Evolutionary conservation across 148 eudicot genomes (phyloP), one percentile per base, ranked within the genome.

Genomic region (Rhododendron molle): DNA sequence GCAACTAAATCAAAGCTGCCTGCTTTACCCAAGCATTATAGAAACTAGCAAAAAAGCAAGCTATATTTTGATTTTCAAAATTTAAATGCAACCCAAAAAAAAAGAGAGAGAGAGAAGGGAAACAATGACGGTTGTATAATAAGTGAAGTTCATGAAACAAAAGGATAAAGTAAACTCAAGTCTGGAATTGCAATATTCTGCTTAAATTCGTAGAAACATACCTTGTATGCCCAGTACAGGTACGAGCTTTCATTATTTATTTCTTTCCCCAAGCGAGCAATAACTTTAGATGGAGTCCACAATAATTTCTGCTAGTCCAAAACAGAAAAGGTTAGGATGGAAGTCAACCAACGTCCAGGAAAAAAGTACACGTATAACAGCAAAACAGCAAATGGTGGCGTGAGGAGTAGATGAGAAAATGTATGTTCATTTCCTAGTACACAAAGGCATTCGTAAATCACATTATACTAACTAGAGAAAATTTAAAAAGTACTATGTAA

Each of bases 221-320:
- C 99, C 99, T 93, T 94, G 88, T 92, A 92, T 30, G 99, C 99
- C 99, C 98, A 95, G 85, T 93, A 94, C 69, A 97, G 90, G 85
- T 97, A 97, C n/a, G 99, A 97, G 71, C 90, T 91, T 88, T 97
- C 96, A 78, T 97, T 84, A 54, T 94, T 92, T 82, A 97, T 97
- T 90, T 97, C 99, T 91, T 93, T 97, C 85, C 99, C 99, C 88
- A 97, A 83, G 82, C 98, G 96, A 89, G 96, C 96, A 86, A 95
- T 95, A 83, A 96, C 87, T 91, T 91, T 95, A 32, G 99, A 96
- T 73, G 98, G 98, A 65, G 99, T 93, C 99, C 99, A 96, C 84
- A 88, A 85, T 26, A 92, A 86, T 58, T 92, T 93, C 99, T 96
- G 90, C 85, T 78, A 78, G 26, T 82, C 78, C 90, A 20, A 50